Evolutionary conservation across 2,329 filamentous ascomycete species (phyloP).

Genomic region (Elsinoe perseae): DNA sequence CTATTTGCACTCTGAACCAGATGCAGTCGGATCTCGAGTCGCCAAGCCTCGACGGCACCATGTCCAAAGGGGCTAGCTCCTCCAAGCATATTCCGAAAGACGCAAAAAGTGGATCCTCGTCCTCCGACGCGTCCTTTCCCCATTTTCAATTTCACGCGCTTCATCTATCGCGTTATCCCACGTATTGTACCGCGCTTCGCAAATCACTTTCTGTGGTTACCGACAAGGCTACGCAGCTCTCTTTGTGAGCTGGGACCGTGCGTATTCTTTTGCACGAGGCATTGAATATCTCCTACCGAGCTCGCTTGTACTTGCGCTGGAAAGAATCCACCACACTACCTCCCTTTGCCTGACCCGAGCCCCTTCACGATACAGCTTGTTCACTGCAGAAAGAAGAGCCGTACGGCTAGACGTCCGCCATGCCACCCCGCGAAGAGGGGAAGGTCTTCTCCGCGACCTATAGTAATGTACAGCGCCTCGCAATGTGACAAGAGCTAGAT

Average conservation of each 20-base stretch:
- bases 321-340: not conserved
- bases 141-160: conserved; percentile 14
- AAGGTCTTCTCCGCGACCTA: conserved; percentile 59
- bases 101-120: conserved; percentile 4
- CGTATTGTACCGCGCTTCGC: conserved; percentile 5
- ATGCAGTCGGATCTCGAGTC: conserved; percentile 9
- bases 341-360: not conserved
- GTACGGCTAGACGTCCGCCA: not conserved
- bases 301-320: not conserved
- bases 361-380: not conserved
- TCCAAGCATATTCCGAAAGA: not conserved
- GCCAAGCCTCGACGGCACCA: not conserved
- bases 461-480: conserved; percentile 44
- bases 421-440: conserved; percentile 26
- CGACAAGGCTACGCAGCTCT: not conserved
- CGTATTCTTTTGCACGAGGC: not conserved
- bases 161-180: conserved; percentile 11
- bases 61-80: not conserved
- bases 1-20: not conserved
- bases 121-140: conserved; percentile 15
- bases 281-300: conserved; percentile 10
- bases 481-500: not conserved
- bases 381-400: not conserved
- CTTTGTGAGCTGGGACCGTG: conserved; percentile 13
- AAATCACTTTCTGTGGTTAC: conserved; percentile 3